Conservation (phyloP, 2,329 filamentous ascomycete species). For the Trichoderma atroviride region DNA sequence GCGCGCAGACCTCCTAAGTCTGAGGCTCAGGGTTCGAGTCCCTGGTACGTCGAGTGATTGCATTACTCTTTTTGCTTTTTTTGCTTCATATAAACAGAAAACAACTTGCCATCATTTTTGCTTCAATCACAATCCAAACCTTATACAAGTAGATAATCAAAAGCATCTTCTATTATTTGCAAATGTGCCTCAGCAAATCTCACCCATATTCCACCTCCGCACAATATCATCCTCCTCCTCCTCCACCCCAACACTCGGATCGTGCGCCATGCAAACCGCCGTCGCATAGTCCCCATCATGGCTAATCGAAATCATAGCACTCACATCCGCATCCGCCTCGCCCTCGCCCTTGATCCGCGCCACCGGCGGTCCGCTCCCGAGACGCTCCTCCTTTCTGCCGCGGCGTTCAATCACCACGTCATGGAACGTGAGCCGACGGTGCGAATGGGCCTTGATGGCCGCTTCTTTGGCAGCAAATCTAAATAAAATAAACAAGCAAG, state of each 20-base stretch:
- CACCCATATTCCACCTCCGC: background rate
- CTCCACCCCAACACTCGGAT: slow-evolving; percentile 23
- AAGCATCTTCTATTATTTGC: no score
- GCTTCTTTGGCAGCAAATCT: slow-evolving; percentile 77
- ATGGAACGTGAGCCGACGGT: slow-evolving; percentile 62
- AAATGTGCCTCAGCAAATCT: background rate
- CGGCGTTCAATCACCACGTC: slow-evolving; percentile 55
- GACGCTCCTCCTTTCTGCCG: slow-evolving; percentile 31
- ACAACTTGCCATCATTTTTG: background rate
- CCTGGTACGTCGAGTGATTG: slow-evolving; percentile 39
- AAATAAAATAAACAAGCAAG: background rate
- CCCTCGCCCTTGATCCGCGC: slow-evolving; percentile 45
- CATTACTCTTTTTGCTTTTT: background rate
- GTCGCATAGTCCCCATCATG: slow-evolving; percentile 85
- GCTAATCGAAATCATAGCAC: slow-evolving; percentile 77
- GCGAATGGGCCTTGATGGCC: slow-evolving; percentile 69
- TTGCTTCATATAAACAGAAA: background rate
- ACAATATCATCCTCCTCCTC: background rate
- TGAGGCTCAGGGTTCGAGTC: slow-evolving; percentile 47
- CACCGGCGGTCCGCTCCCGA: slow-evolving; percentile 48
- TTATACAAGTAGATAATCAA: no score
- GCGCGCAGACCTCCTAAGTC: slow-evolving; percentile 47
- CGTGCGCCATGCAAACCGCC: slow-evolving; percentile 63
- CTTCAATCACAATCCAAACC: no score
- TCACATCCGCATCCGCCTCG: slow-evolving; percentile 45